These are phyloP conservation scores for Byssothecium circinans DNA, from an alignment of 2,329 filamentous ascomycete genomes.

Conservation along the genomic window DNA sequence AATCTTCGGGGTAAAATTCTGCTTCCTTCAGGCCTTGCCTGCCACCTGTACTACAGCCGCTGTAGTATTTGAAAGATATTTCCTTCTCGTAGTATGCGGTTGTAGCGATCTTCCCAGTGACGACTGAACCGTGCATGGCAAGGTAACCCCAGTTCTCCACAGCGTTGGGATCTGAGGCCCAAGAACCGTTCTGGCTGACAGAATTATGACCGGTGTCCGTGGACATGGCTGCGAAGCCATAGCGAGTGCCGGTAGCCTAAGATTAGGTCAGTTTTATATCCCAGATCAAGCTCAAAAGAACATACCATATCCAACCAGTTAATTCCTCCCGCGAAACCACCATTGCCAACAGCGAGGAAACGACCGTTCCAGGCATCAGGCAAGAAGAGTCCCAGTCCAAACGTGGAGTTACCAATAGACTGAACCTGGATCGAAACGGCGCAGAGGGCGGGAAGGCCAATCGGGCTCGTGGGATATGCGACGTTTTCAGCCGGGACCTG, in stretches of 20 bases:
- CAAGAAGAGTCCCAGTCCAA: constrained; percentile 44
- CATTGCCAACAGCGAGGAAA: constrained; percentile 48
- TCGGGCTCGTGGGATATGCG: constrained; percentile 46
- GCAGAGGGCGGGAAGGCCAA: constrained; percentile 42
- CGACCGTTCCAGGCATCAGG: constrained; percentile 44
- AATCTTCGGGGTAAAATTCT: constrained; percentile 58
- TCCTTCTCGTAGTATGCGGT: constrained; percentile 52
- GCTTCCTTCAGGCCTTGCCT: constrained; percentile 60
- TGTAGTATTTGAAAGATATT: constrained; percentile 55
- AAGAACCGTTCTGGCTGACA: constrained; percentile 34
- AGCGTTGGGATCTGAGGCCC: constrained; percentile 44
- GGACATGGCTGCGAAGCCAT: constrained; percentile 50
- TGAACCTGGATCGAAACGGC: constrained; percentile 43
- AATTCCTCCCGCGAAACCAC: constrained; percentile 52
- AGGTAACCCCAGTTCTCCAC: constrained; percentile 45
- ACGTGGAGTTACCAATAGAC: constrained; percentile 39
- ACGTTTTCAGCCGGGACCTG: constrained; percentile 41
- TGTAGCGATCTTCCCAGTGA: constrained; percentile 52
- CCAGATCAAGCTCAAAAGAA: neutral
- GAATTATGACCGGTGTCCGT: constrained; percentile 52
- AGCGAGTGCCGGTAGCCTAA: constrained; percentile 32
- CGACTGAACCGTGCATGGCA: constrained; percentile 52
- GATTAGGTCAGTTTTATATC: neutral
- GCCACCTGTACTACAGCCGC: constrained; percentile 63
- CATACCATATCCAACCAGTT: constrained; percentile 54